Base-by-base conservation (phyloP, 192 early-diverging fungal genomes). In the Umbelopsis sp. region DNA sequence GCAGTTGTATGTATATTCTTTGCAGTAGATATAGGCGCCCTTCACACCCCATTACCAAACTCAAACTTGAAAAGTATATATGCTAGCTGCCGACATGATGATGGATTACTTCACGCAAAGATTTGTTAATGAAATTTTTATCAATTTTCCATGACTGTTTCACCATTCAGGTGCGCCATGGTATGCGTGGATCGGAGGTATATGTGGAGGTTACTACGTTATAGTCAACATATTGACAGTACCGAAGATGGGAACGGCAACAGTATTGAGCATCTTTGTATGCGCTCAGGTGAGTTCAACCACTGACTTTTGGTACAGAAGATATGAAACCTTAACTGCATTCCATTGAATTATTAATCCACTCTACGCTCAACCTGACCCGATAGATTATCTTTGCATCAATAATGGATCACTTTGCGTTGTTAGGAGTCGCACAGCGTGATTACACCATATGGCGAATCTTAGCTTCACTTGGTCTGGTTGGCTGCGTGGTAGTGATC, bases 171-270 rank as follows among this genome's bases (percentile, higher is more conserved):
- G 49, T 54, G 82, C 84, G 9, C 86, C 87, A 24, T 73, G 75
- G 79, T 89, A 81, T 77, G 65, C 81, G 3, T 86, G 81, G 80
- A 69, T 78, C 11, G 87, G 87, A 24, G 87, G 87, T 8, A n/a
- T 83, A 0, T 65, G 78, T 20, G 85, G 85, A 17, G 82, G 84
- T 9, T 72, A 77, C 44, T 87, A 86, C 69, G 87, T 89, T 17
- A 83, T 86, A 47, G 70, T 82, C 11, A 79, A 81, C n/a, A 81
- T 85, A 22, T 70, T 89, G 16, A 71, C 81, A 24, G 84, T 83
- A 4, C 84, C 85, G 5, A 77, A 74, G 43, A 71, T 89, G 24
- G 87, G 87, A 3, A 75, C 84, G 21, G 80, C 80, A 50, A 89
- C 84, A 3, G 80, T 83, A 0, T 68, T 87, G 8, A 80, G 83